Base-by-base conservation (phyloP, 106 monocot genomes). In the Dendrobium nobile region DNA sequence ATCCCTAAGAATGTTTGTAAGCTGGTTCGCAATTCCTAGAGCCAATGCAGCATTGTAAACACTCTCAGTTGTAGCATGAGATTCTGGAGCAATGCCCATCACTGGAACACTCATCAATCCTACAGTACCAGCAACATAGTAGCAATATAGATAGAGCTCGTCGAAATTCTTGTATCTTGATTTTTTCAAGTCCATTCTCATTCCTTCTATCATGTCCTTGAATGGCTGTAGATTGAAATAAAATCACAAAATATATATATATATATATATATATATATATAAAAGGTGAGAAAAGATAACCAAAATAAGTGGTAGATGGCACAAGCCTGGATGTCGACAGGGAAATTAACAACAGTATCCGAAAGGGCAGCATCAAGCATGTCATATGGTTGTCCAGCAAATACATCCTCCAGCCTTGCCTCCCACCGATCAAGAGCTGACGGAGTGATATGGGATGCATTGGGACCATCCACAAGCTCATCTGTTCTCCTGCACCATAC, bases 141-240 rank as follows among this genome's bases (percentile, higher is more conserved):
- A 92, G 77, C 92, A 92, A 67, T 92, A 92, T 65, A 92, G 89
- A 48, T 92, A 92, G 37, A 92, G 78, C 56, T 83, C 83, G 7
- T 83, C 83, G 43, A 92, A 92, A 81, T 80, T 86, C 75, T 82
- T 85, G 78, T 83, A 83, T 79, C 83, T 83, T 17, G 78, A 92
- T 45, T 92, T 92, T 82, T 78, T 87, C 33, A 92, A 79, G 61
- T 92, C 92, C 92, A 87, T 40, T 61, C 92, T 76, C 92, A 92
- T 92, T 70, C 92, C 92, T 68, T 92, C 92, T n/a, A 87, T 84
- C 92, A 92, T 92, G 61, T 92, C 92, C 75, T 87, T 89, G 89
- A 92, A 92, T 77, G 92, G 92, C 92, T 92, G 84, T 47, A 77
- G 55, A 27, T 74, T 74, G 9, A 19, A 74, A 42, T 10, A 74